Evolutionary conservation across 805 yeast genomes (phyloP), one percentile per base, ranked within the genome.

Genomic region (Teunomyces gatunensis): DNA sequence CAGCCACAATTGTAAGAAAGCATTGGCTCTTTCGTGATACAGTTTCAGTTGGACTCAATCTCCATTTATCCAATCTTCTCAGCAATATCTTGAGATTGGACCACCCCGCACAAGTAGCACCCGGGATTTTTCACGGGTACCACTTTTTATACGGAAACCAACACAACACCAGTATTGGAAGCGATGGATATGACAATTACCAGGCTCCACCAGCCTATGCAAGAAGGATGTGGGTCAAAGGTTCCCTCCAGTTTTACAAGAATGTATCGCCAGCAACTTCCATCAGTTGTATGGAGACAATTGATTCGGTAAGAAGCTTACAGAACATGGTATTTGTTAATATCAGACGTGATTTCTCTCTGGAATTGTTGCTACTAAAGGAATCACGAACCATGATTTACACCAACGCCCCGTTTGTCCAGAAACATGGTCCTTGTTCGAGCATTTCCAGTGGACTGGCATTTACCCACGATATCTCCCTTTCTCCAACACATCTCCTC

Each of bases 221-320:
- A 28, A 66, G 92, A 50, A 70, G 97, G 20, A 75, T 91, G 80
- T 90, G 97, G 97, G 82, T 78, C 0, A 80, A 84, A 28, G 97
- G 97, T 2, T 64, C 73, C 18, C 67, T 90, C 29, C 61, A 65
- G 20, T 79, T 76, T 52, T 39, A 15, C 9, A 3, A 28, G 9
- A 21, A 23, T n/a, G 20, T 23, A n/a, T 12, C 6, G 2, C 51
- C 61, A 30, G 50, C 51, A 2, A 48, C 54, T 39, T 51, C 68
- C 23, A 63, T 69, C 9, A 20, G 50, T 0, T 85, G 94, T 55
- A 55, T 54, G 5, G 97, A 90, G 56, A 63, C 60, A 0, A 67
- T 89, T 0, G 60, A 61, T 2, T 60, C 68, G 11, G 71, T 77
- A 3, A 69, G 77, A 47, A 48, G 46, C 9, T 39, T 73, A 0